These are phyloP conservation scores for Saprolegnia parasitica DNA, from an alignment of 352 stramenopile species.

Conservation along the genomic window DNA sequence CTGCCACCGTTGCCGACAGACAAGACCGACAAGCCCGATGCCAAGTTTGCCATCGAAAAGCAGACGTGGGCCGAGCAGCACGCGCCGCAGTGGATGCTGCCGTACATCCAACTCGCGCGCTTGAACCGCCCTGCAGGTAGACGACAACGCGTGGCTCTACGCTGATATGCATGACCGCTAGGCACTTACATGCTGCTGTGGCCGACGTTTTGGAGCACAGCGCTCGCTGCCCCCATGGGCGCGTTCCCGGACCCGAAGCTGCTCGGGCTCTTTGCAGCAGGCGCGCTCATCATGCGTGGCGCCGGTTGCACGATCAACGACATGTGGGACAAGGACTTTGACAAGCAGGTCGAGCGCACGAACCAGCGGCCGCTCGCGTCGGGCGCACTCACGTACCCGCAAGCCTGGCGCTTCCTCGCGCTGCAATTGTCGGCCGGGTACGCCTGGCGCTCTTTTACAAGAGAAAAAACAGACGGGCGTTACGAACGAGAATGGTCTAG, in stretches of 20 bases:
- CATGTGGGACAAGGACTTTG: conserved; percentile 98
- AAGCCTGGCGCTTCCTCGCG: conserved; percentile 93
- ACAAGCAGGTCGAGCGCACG: conserved; percentile 93
- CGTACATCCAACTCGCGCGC: conserved; percentile 82
- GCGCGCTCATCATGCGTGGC: conserved; percentile 96
- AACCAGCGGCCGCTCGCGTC: conserved; percentile 92
- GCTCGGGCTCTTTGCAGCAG: conserved; percentile 78
- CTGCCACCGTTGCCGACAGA: not conserved
- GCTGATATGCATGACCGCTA: not conserved
- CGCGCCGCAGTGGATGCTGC: conserved; percentile 67
- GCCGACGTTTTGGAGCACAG: conserved; percentile 97
- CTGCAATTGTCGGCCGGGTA: conserved; percentile 85
- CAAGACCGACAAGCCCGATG: conserved; percentile 14
- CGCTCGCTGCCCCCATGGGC: conserved; percentile 83
- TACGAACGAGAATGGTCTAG: not conserved
- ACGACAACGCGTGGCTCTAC: not conserved
- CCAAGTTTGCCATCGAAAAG: conserved; percentile 70
- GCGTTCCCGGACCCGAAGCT: conserved; percentile 75
- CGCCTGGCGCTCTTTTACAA: not conserved
- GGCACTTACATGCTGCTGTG: conserved; percentile 96
- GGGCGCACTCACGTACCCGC: conserved; percentile 81
- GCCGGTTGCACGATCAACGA: conserved; percentile 99
- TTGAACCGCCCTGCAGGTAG: conserved; percentile 72
- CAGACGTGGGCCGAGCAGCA: conserved; percentile 82
- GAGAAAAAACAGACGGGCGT: not conserved